phyloP scores from a whole-genome alignment of 83 land plant genomes.

The Thuja plicata region DNA sequence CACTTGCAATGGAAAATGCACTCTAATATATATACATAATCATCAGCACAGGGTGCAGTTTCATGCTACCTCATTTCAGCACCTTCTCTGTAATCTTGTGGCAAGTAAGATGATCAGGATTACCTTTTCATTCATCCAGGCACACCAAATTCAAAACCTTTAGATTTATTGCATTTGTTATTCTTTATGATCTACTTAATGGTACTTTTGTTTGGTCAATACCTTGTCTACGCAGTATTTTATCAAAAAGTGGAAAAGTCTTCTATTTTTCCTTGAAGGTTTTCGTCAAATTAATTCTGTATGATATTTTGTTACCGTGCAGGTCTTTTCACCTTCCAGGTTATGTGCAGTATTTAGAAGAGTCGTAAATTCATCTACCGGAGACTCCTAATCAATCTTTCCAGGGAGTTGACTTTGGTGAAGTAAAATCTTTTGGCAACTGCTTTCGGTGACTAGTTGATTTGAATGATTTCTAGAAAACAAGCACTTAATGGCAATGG shows the following conservation, averaged over 20 bases:
- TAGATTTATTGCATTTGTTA: background rate
- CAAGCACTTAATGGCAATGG: background rate
- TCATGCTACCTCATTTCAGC: background rate
- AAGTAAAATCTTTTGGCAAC: background rate
- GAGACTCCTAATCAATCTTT: background rate
- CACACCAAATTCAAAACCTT: background rate
- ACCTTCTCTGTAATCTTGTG: background rate
- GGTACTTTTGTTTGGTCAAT: background rate
- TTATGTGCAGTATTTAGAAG: conserved; percentile 8
- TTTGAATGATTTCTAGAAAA: background rate
- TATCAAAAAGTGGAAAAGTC: background rate
- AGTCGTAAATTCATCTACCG: background rate
- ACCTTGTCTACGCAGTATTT: background rate
- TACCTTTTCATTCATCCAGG: background rate
- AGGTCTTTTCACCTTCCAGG: conserved; percentile 8
- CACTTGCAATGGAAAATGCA: background rate
- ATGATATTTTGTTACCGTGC: background rate
- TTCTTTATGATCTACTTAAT: background rate
- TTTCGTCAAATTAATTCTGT: background rate
- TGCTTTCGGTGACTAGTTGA: background rate
- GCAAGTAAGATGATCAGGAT: background rate
- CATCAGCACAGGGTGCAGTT: background rate
- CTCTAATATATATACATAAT: background rate
- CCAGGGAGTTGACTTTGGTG: background rate
- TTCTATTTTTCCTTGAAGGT: background rate